Conservation (phyloP, 495 filamentous ascomycete genomes). For the Aspergillus egyptiacus region DNA sequence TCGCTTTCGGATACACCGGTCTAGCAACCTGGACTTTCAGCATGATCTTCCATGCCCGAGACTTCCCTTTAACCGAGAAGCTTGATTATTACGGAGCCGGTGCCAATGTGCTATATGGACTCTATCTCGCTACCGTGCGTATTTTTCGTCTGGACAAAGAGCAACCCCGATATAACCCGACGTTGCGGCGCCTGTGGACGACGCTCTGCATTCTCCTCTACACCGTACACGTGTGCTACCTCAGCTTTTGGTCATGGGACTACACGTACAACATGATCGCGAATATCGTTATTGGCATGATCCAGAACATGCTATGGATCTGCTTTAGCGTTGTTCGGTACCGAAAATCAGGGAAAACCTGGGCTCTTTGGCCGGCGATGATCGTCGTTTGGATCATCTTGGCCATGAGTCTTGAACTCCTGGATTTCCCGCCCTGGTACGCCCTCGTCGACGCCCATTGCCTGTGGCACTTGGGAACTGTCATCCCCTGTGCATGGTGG, state of each 20-base stretch:
- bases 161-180: slow-evolving; percentile 47
- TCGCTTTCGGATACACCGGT: slow-evolving; percentile 72
- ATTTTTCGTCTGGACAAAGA: slow-evolving; percentile 73
- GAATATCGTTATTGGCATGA: slow-evolving; percentile 74
- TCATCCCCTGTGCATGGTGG: slow-evolving; percentile 83
- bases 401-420: slow-evolving; percentile 90
- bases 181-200: slow-evolving; percentile 67
- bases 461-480: slow-evolving; percentile 91
- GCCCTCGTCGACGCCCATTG: slow-evolving; percentile 89
- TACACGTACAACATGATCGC: slow-evolving; percentile 97
- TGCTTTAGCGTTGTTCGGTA: slow-evolving; percentile 75
- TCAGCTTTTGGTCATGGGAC: slow-evolving; percentile 82
- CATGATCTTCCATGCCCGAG: slow-evolving; percentile 83
- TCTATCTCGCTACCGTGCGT: slow-evolving; percentile 77
- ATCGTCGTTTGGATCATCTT: slow-evolving; percentile 88
- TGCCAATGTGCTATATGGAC: slow-evolving; percentile 81
- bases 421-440: slow-evolving; percentile 86
- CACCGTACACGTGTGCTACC: slow-evolving; percentile 70
- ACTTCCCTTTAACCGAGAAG: slow-evolving; percentile 82
- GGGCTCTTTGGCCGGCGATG: slow-evolving; percentile 88
- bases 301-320: slow-evolving; percentile 82
- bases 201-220: slow-evolving; percentile 64
- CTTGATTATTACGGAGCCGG: slow-evolving; percentile 95
- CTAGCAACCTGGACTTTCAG: slow-evolving; percentile 80
- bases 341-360: slow-evolving; percentile 55